Evolutionary conservation across 139 green algal species (phyloP), one percentile per base, ranked within the genome.

Genomic region (Coccomyxa sp.): DNA sequence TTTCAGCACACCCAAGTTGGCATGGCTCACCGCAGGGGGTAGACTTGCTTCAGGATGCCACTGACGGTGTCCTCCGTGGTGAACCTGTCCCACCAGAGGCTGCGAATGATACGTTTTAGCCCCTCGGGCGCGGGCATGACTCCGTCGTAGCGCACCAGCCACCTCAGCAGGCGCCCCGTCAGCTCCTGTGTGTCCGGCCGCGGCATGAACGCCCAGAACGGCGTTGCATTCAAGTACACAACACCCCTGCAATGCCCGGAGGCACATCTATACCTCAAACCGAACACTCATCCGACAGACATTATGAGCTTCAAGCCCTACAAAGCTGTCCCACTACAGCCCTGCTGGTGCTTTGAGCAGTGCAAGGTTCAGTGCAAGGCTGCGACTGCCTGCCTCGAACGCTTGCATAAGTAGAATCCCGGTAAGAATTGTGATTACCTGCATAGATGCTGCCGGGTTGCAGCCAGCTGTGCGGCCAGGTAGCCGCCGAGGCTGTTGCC

Each of bases 401-500:
- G 38, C 38, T 51, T 51, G 76, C 76, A 57, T 79, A 11, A 11
- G 9, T 16, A 3, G 25, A 10, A 4, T 1, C 27, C 74, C 74
- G 27, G 74, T 21, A 51, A 51, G 38, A 51, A 7, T 51, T 51
- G 38, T 51, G 38, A 51, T 51, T 51, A 51, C 38, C 38, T 51
- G 38, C 38, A 51, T 51, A 51, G 38, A 7, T 51, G 38, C 38
- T 51, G 38, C 38, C 38, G 38, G 18, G 63, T 79, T 25, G 82
- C 67, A 68, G 82, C 82, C 59, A 86, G 67, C 18, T 81, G 60
- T 15, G 60, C 78, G 31, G 82, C 66, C 11, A 86, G 82, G 63
- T 85, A 76, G 38, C 82, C 82, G 15, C 82, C 82, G 18, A 86
- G 38, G 60, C 77, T 85, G 77, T 86, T 86, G 76, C 82, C 82